These are phyloP conservation scores for Bipolaris gigantea DNA, from an alignment of 2,329 filamentous ascomycete genomes.

Conservation along the genomic window DNA sequence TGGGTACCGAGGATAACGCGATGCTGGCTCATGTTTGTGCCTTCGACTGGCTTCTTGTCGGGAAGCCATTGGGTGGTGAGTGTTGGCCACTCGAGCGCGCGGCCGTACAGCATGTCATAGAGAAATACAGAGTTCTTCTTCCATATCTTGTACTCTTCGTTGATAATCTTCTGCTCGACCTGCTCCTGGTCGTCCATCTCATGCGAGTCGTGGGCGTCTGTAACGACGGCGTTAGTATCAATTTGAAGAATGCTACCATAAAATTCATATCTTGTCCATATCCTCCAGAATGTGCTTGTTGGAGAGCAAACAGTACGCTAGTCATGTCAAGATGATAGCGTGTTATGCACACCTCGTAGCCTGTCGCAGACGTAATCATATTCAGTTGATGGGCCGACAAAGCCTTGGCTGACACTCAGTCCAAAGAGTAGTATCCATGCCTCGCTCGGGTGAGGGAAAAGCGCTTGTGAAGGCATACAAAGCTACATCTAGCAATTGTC, in stretches of 20 bases:
- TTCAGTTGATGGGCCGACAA: neutral
- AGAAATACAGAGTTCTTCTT: constrained; percentile 99
- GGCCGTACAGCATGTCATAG: constrained; percentile 95
- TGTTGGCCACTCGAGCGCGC: constrained; percentile 94
- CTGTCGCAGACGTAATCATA: neutral
- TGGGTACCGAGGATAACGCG: constrained; percentile 92
- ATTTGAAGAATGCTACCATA: no score
- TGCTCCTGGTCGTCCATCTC: constrained; percentile 71
- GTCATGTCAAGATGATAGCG: neutral
- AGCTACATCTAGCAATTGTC: neutral
- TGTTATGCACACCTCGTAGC: neutral
- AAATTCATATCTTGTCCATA: no score
- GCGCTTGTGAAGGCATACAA: neutral
- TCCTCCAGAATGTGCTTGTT: neutral
- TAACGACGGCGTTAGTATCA: constrained; percentile 10
- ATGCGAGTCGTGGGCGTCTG: constrained; percentile 47
- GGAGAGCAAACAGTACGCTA: neutral
- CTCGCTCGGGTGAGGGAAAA: neutral
- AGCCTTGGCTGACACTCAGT: neutral
- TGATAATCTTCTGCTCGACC: constrained; percentile 83
- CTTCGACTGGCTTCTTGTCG: constrained; percentile 65
- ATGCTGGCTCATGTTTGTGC: constrained; percentile 85
- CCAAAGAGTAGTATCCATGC: neutral
- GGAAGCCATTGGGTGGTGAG: constrained; percentile 98
- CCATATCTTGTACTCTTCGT: constrained; percentile 99